phyloP scores from a whole-genome alignment of 371 early-diverging fungal species.

The Basidiobolus meristosporus region DNA sequence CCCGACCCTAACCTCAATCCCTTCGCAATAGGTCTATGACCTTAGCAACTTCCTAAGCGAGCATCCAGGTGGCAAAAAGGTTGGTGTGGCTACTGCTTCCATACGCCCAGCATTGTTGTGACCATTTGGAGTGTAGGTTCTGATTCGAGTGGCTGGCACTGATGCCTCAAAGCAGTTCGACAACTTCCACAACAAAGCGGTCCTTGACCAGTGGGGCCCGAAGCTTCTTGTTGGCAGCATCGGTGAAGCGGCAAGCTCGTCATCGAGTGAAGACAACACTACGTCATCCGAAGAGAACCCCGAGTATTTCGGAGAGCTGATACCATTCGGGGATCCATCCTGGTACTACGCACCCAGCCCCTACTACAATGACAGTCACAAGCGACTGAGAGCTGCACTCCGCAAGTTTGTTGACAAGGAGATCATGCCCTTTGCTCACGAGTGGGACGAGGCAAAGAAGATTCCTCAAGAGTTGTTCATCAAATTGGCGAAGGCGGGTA shows the following conservation, averaged over 20 bases:
- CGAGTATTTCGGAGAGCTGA: constrained; percentile 44
- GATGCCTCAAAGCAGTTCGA: constrained; percentile 83
- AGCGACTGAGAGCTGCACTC: constrained; percentile 35
- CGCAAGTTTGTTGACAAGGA: constrained; percentile 66
- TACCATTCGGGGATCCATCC: constrained; percentile 70
- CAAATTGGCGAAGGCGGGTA: constrained; percentile 53
- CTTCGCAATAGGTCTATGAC: constrained; percentile 28
- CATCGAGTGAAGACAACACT: constrained; percentile 2
- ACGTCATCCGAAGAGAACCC: constrained; percentile 4
- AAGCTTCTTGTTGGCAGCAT: constrained; percentile 33
- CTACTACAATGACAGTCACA: constrained; percentile 62
- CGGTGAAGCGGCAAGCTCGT: constrained; percentile 13
- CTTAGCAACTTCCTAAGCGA: constrained; percentile 65
- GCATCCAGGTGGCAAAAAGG: constrained; percentile 72
- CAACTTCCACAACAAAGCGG: constrained; percentile 48
- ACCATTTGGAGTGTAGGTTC: constrained; percentile 22
- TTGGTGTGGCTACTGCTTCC: not conserved
- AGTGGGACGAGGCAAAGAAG: constrained; percentile 73
- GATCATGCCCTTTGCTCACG: constrained; percentile 58
- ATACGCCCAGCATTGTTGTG: no score
- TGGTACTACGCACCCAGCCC: constrained; percentile 68
- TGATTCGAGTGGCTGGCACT: constrained; percentile 60
- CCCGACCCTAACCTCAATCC: no score
- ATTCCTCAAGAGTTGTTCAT: constrained; percentile 42
- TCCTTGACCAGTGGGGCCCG: constrained; percentile 32